Evolutionary conservation across 306 rosid genomes (phyloP), one percentile per base, ranked within the genome.

Genomic region (Astragalus membranaceus): DNA sequence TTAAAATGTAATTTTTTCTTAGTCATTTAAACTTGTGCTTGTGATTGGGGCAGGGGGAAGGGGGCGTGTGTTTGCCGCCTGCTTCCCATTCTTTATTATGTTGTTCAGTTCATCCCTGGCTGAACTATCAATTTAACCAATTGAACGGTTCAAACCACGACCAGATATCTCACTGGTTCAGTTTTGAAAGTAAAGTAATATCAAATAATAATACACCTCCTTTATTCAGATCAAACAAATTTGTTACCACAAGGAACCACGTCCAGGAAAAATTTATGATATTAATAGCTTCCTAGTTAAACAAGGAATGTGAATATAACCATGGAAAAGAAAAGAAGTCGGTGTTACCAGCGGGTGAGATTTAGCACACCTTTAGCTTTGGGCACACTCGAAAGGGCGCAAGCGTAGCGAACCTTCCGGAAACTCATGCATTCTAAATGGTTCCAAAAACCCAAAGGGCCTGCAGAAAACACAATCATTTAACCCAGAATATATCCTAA

Each of bases 371-470:
- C 67, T 67, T 87, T 84, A 95, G 86, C 91, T 89, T 81, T 95
- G 99, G 32, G 97, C 87, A 66, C 99, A 95, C 84, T 91, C 97
- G 79, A 94, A 94, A 20, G 99, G 99, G 73, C 88, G 97, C 84
- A 91, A 62, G 78, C 85, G 97, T 81, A 91, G 60, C 33, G 87
- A 74, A 70, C 99, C 99, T 85, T 95, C 99, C n/a, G 87, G 79
- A 69, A 89, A 87, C 49, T 91, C 99, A 1, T 85, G 95, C 91
- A 85, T 92, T 59, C 96, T 85, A 82, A 91, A 80, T 17, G 90
- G 91, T 81, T 95, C 96, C 59, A 91, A 78, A 70, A 94, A 78
- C 72, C 87, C 97, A 50, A 88, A 86, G 36, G 89, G 96, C 86
- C 99, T 87, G 81, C 83, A 81, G 47, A 74, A 64, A 55, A 62